Evolutionary conservation across 2,329 filamentous ascomycete species (phyloP).

Genomic region (Colletotrichum cordylinicola): DNA sequence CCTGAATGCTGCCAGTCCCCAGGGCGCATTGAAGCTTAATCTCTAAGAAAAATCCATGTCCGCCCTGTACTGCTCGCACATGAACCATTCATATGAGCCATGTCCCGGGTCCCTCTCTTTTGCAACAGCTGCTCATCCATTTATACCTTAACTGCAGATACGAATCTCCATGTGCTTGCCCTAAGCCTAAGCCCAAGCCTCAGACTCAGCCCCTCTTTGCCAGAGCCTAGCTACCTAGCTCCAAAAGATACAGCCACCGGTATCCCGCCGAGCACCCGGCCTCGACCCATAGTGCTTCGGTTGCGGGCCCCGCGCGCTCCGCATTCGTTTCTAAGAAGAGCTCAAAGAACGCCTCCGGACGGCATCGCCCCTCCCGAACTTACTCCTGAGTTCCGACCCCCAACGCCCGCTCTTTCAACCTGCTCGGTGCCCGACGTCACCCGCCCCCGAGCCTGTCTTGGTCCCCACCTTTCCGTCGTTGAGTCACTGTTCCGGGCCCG

Average conservation of each 20-base stretch:
- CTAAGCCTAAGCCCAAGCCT: not conserved
- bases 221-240: not conserved
- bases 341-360: not conserved
- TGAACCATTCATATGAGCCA: not conserved
- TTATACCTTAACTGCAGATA: not conserved
- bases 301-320: conserved; percentile 9
- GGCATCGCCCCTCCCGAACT: not conserved
- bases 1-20: not conserved
- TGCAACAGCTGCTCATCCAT: not conserved
- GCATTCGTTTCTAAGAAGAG: conserved; percentile 4
- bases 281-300: not conserved
- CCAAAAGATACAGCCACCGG: not conserved
- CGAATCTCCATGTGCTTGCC: not conserved
- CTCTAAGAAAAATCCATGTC: not conserved
- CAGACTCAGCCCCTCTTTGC: not conserved
- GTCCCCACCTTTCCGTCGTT: not conserved
- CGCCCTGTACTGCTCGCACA: not conserved
- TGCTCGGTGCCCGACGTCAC: not conserved
- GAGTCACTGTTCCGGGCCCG: not conserved
- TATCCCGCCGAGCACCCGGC: not conserved
- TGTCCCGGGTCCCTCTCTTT: not conserved
- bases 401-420: not conserved
- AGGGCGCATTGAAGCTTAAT: not conserved
- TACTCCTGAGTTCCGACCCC: not conserved
- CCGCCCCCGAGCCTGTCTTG: not conserved